Evolutionary conservation across 176 grass and related monocot species (phyloP).

Genomic region (Oryza glumipatula): DNA sequence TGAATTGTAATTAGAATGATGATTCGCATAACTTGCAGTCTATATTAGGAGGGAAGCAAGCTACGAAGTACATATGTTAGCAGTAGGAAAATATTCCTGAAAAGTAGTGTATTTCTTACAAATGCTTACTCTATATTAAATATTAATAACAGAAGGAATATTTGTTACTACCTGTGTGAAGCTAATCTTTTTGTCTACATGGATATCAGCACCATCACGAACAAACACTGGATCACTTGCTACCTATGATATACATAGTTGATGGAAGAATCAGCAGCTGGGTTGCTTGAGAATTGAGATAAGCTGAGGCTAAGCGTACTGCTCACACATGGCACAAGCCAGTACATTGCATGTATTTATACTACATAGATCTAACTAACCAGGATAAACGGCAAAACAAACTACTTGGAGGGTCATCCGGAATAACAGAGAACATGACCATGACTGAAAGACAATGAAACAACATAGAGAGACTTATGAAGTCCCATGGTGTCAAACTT

Average conservation of each 20-base stretch:
- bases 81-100: slow-evolving; percentile 16
- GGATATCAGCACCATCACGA: slow-evolving; percentile 87
- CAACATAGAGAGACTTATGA: slow-evolving; percentile 7
- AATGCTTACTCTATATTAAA: slow-evolving; percentile 18
- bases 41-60: slow-evolving; percentile 2
- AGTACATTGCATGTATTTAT: not conserved
- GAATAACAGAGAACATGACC: slow-evolving; percentile 15
- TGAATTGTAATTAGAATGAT: slow-evolving; percentile 13
- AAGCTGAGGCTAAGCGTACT: not conserved
- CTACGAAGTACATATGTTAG: not conserved
- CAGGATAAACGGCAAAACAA: slow-evolving; percentile 8
- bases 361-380: slow-evolving; percentile 1
- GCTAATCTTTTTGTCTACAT: slow-evolving; percentile 79
- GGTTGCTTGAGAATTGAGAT: slow-evolving; percentile 37
- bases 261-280: slow-evolving; percentile 34
- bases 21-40: slow-evolving; percentile 8
- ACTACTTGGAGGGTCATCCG: not conserved
- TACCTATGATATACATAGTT: slow-evolving; percentile 61
- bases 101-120: slow-evolving; percentile 1
- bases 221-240: slow-evolving; percentile 73
- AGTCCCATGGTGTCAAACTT: slow-evolving; percentile 12
- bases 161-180: slow-evolving; percentile 75
- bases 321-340: not conserved
- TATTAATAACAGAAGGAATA: slow-evolving; percentile 29
- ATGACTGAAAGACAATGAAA: slow-evolving; percentile 17